Percentiles rank a stretch among this genome's conserved stretches.
Evolutionary conservation across 2,329 filamentous ascomycete genomes (phyloP).

Genomic region (Decorospora gaudefroyi): DNA sequence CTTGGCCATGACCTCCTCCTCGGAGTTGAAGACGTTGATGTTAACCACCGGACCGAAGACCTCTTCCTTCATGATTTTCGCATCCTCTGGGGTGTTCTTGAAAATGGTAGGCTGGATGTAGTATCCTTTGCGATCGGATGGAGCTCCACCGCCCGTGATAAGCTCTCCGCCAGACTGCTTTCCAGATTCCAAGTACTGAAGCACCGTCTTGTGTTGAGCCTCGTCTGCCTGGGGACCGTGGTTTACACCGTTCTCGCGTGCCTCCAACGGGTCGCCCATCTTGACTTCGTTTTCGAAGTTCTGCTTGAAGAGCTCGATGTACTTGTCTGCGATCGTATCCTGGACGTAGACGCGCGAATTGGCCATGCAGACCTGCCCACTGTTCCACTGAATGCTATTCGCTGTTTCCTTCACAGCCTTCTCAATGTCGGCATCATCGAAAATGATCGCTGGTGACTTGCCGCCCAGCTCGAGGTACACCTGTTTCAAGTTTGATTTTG

Average conservation of each 20-base stretch:
- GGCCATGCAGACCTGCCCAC: conserved; percentile 65
- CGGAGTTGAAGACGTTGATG: conserved; percentile 73
- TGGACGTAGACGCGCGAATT: conserved; percentile 64
- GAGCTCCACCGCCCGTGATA: conserved; percentile 36
- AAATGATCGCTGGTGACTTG: conserved; percentile 82
- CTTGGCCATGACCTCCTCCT: conserved; percentile 76
- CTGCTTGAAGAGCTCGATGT: conserved; percentile 50
- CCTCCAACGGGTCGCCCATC: conserved; percentile 64
- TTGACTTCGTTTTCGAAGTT: conserved; percentile 33
- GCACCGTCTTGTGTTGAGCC: conserved; percentile 56
- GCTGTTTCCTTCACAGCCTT: conserved; percentile 65
- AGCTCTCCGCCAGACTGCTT: conserved; percentile 64
- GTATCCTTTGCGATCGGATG: conserved; percentile 40
- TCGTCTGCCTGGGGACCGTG: conserved; percentile 59
- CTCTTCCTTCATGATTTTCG: conserved; percentile 81
- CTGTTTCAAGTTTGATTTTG: conserved; percentile 81
- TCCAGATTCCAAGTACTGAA: conserved; percentile 58
- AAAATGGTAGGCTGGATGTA: conserved; percentile 76
- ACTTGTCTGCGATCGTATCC: conserved; percentile 54
- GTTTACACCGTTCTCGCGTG: conserved; percentile 73
- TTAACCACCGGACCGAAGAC: conserved; percentile 84
- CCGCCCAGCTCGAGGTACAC: conserved; percentile 85
- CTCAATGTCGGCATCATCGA: conserved; percentile 78
- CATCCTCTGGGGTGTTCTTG: conserved; percentile 73
- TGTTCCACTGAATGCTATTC: conserved; percentile 59